Conservation (phyloP, 805 yeast species). For the Grigorovia yakushimaensis region DNA sequence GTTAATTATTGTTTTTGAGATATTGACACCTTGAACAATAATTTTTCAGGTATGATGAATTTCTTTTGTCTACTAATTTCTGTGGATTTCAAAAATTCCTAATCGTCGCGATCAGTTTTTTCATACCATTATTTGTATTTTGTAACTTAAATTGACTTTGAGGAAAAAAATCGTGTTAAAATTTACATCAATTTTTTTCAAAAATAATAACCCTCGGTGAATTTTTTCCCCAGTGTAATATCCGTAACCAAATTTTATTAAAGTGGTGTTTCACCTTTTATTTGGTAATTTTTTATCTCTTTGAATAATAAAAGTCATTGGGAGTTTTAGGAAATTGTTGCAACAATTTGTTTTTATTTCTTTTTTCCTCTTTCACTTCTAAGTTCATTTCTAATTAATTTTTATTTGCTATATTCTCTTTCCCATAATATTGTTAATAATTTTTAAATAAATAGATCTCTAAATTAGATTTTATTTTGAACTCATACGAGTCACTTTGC, state of each 20-base stretch:
- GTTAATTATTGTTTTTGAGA: not conserved
- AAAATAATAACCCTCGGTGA: not conserved
- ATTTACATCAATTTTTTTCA: not conserved
- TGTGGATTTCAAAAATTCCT: too few species aligned
- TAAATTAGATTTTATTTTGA: too few species aligned
- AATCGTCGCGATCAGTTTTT: too few species aligned
- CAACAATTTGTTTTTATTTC: not conserved
- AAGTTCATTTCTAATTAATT: not conserved
- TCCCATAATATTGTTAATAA: not conserved
- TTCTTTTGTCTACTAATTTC: too few species aligned
- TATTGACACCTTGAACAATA: not conserved
- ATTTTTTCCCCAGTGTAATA: not conserved
- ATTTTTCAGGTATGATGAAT: not conserved
- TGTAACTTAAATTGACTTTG: not conserved
- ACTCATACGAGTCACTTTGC: too few species aligned
- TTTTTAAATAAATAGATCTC: not conserved
- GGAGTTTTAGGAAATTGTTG: not conserved
- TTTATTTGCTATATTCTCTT: not conserved
- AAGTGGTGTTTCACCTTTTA: not conserved
- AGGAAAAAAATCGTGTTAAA: not conserved
- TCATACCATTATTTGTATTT: not conserved
- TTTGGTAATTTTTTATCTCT: not conserved
- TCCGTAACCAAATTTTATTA: not conserved
- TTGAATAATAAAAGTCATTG: not conserved
- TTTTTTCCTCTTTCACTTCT: not conserved